Conservation (phyloP, 768 basidiomycete species). For the Macrolepiota albuminosa region DNA sequence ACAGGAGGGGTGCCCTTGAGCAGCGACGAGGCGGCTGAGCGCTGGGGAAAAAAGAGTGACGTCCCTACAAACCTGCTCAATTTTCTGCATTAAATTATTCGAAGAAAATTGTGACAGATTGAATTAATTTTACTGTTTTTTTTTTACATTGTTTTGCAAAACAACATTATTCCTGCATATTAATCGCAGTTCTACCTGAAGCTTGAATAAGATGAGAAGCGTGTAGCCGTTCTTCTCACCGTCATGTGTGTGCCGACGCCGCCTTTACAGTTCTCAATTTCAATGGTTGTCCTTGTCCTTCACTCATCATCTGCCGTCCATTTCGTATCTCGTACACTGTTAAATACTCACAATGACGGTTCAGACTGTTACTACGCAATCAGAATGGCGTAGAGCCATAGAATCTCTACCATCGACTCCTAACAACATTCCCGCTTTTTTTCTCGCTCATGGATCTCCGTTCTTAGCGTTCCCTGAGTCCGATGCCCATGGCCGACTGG, state of each 20-base stretch:
- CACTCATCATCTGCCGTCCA: not conserved
- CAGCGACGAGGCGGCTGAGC: not conserved
- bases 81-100: slow-evolving; percentile 2
- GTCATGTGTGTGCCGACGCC: slow-evolving; percentile 3
- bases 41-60: not conserved
- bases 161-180: too few relatives aligned
- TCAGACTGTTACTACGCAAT: slow-evolving; percentile 29
- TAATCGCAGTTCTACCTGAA: not conserved
- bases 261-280: slow-evolving; percentile 3
- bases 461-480: slow-evolving; percentile 37
- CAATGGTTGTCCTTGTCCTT: slow-evolving; percentile 1
- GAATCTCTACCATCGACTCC: slow-evolving; percentile 51
- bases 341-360: slow-evolving; percentile 5
- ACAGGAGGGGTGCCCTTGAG: not conserved
- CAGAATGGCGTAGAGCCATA: slow-evolving; percentile 49
- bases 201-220: not conserved
- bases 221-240: not conserved
- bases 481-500: slow-evolving; percentile 15
- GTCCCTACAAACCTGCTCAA: not conserved
- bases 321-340: not conserved
- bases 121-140: too few relatives aligned
- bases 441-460: slow-evolving; percentile 70
- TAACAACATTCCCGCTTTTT: slow-evolving; percentile 67
- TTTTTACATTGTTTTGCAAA: too few relatives aligned
- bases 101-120: too few relatives aligned